Percentiles rank a stretch among this genome's conserved stretches.
phyloP scores from a whole-genome alignment of 345 rosid genomes.

The Eutrema heterophyllum region DNA sequence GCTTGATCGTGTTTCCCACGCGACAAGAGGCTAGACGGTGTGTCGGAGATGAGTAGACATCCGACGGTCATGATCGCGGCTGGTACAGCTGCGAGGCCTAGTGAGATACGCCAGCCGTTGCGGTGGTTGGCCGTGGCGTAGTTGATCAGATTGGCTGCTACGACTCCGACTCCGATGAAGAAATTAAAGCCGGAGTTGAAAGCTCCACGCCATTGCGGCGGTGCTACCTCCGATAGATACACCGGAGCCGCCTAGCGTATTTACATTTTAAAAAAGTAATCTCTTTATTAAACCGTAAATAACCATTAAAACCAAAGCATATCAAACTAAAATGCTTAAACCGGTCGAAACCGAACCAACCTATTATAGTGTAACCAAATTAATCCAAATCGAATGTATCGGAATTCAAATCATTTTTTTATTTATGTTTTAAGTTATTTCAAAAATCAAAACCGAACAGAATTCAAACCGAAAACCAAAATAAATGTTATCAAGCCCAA shows the following conservation, averaged over 20 bases:
- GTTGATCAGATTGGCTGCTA: conserved; percentile 59
- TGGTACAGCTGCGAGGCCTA: conserved; percentile 66
- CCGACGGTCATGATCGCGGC: conserved; percentile 70
- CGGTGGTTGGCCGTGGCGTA: conserved; percentile 46
- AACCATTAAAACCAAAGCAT: neutral
- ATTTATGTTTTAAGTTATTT: neutral
- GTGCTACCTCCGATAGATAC: conserved; percentile 80
- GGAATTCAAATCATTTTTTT: neutral
- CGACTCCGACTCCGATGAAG: conserved; percentile 68
- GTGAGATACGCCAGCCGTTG: conserved; percentile 83
- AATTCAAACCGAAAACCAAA: neutral
- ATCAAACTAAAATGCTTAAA: neutral
- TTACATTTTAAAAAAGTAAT: neutral
- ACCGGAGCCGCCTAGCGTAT: conserved; percentile 70
- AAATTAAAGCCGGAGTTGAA: conserved; percentile 77
- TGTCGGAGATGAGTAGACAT: conserved; percentile 64
- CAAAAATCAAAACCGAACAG: too few species aligned
- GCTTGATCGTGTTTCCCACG: conserved; percentile 63
- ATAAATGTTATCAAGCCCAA: neutral
- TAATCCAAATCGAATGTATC: neutral
- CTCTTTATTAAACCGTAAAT: neutral
- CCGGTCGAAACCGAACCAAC: neutral
- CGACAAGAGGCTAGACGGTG: conserved; percentile 64
- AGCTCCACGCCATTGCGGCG: conserved; percentile 86
- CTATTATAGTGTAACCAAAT: neutral